Base-by-base conservation (phyloP, 2,329 filamentous ascomycete genomes). In the Penicillium paneum region DNA sequence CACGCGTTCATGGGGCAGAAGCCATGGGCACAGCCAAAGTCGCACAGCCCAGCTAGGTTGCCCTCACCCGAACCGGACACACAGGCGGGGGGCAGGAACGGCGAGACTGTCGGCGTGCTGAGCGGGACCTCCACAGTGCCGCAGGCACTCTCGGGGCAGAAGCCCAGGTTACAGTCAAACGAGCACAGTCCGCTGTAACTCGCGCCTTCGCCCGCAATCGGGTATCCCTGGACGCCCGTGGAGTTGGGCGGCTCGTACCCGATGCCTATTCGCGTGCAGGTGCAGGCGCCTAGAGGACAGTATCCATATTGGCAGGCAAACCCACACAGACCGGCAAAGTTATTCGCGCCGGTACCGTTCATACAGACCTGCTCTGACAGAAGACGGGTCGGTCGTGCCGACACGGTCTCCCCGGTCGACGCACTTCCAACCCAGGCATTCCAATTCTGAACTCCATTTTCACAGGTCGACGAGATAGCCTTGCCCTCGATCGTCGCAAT, bases 141-240 rank as follows among this genome's bases (percentile, higher is more conserved):
- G 17, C 58, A 62, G 24, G 45, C 21, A 24, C 21, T 24, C 49
- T 0, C 17, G 17, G 6, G 34, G 19, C 60, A 62, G 31, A 50
- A 55, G 1, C 60, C 54, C 31, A 52, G 40, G n/a, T 52, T 53
- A 41, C 57, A 62, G 4, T 31, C 31, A 28, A 58, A 29, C 8
- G 8, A 10, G 28, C 59, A 58, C 13, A 60, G 53, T 15, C 59
- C 59, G 15, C n/a, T 48, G 19, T 61, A 62, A 32, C 44, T 56
- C 26, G 50, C 40, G 3, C 31, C 43, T 21, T 52, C 44, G 1
- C 58, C 54, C 12, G 56, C 52, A 19, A 49, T 41, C 3, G 60
- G 58, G 34, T 55, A 61, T 12, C 56, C 58, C 0, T 24, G 2
- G 1, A 48, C 31, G 1, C 54, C 58, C 1, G 54, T 54, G 8